These are phyloP conservation scores for Candida railenensis DNA, from an alignment of 805 yeast genomes.

Conservation along the genomic window DNA sequence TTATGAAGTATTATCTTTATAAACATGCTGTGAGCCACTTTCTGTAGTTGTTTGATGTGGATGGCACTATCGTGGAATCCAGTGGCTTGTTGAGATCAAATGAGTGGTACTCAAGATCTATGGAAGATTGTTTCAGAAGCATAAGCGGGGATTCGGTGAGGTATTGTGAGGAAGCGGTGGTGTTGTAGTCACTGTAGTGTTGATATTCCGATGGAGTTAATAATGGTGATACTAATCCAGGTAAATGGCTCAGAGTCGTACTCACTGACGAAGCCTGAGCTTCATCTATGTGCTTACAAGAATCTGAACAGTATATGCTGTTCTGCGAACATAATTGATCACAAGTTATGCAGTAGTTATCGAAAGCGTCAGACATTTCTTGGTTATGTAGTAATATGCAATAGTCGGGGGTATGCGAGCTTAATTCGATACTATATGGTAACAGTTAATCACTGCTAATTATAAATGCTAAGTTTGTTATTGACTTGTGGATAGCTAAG, in stretches of 20 bases:
- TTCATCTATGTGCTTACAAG: conserved; percentile 35
- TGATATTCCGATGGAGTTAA: conserved; percentile 36
- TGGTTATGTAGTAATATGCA: neutral
- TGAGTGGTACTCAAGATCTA: conserved; percentile 5
- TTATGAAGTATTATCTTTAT: conserved; percentile 7
- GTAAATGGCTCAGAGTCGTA: conserved; percentile 5
- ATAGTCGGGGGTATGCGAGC: no score
- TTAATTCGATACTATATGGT: no score
- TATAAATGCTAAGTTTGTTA: neutral
- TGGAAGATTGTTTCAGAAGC: conserved; percentile 2
- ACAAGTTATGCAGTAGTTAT: conserved; percentile 37
- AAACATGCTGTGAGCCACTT: conserved; percentile 39
- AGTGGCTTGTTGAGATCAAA: conserved; percentile 8
- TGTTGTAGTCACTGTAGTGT: conserved; percentile 13
- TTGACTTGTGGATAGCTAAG: neutral
- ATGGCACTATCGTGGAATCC: conserved; percentile 5
- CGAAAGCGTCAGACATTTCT: conserved; percentile 40
- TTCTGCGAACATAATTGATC: conserved; percentile 27
- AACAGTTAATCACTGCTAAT: no score
- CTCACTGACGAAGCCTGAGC: conserved; percentile 13
- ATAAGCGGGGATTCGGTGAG: conserved; percentile 3
- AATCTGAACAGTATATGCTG: conserved; percentile 27
- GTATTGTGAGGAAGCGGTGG: neutral
- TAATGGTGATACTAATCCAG: conserved; percentile 34
- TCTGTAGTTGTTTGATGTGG: conserved; percentile 38